Conservation (phyloP, 2,329 filamentous ascomycete genomes). For the Raffaelea arxii region DNA sequence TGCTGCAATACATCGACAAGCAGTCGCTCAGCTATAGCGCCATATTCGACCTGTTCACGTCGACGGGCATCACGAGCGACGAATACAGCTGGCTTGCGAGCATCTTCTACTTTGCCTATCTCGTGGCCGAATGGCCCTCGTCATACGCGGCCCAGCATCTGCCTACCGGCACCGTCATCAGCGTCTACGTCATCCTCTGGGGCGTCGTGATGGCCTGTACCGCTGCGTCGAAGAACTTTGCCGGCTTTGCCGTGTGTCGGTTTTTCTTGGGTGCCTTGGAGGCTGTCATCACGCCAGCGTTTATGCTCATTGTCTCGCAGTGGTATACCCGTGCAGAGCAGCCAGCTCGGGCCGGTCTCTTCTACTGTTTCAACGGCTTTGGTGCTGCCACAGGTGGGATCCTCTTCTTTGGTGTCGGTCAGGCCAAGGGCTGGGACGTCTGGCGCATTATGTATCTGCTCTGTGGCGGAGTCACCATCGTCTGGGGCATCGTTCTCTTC, state of each 20-base stretch:
- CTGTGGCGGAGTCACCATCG: slow-evolving; percentile 1
- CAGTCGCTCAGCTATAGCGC: neutral
- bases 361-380: slow-evolving; percentile 20
- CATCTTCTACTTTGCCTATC: neutral
- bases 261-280: slow-evolving; percentile 31
- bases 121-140: neutral
- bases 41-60: neutral
- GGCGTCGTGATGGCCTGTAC: slow-evolving; percentile 16
- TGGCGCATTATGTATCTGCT: slow-evolving; percentile 13
- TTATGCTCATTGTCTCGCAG: slow-evolving; percentile 24
- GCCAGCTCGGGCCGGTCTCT: slow-evolving; percentile 22
- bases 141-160: neutral
- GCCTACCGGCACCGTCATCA: neutral
- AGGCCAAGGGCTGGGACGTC: neutral
- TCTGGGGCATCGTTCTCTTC: neutral
- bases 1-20: slow-evolving; percentile 21
- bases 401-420: slow-evolving; percentile 18
- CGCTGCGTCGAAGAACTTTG: slow-evolving; percentile 20
- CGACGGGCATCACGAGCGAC: neutral
- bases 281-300: slow-evolving; percentile 25
- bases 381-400: slow-evolving; percentile 17
- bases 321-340: slow-evolving; percentile 27
- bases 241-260: slow-evolving; percentile 22
- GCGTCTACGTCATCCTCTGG: slow-evolving; percentile 11
- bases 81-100: neutral